phyloP scores from a whole-genome alignment of 2,329 filamentous ascomycete species.

The Verticillium isaacii region DNA sequence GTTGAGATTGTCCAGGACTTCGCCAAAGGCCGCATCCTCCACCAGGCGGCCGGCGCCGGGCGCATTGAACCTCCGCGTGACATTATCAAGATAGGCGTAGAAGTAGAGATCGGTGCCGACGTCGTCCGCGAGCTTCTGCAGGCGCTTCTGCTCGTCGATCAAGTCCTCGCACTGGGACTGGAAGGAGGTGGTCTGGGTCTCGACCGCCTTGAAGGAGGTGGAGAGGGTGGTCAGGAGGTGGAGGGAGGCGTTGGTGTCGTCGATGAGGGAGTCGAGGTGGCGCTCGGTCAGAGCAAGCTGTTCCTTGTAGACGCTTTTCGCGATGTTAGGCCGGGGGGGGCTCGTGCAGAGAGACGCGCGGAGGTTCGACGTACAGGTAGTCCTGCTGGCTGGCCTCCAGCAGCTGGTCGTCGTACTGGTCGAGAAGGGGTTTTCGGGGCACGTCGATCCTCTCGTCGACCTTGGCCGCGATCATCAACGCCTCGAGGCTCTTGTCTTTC shows the following conservation, averaged over 20 bases:
- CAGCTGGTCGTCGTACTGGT: constrained; percentile 63
- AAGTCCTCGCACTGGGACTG: constrained; percentile 88
- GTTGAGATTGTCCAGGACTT: constrained; percentile 84
- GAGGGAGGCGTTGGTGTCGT: constrained; percentile 72
- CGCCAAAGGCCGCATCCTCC: constrained; percentile 76
- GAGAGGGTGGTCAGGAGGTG: constrained; percentile 73
- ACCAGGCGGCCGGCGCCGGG: constrained; percentile 85
- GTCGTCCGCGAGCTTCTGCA: constrained; percentile 75
- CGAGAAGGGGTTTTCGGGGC: constrained; percentile 26
- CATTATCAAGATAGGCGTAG: constrained; percentile 88
- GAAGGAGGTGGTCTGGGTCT: constrained; percentile 88
- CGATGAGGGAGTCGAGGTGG: constrained; percentile 74
- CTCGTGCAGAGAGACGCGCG: not conserved
- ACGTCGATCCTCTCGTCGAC: constrained; percentile 15
- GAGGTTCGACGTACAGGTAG: constrained; percentile 59
- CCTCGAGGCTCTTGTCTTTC: constrained; percentile 44
- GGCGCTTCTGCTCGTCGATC: constrained; percentile 72
- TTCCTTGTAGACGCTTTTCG: constrained; percentile 65
- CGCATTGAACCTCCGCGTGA: constrained; percentile 84
- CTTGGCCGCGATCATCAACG: constrained; percentile 31
- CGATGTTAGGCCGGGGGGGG: not conserved
- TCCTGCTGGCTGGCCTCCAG: constrained; percentile 79
- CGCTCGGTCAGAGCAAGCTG: constrained; percentile 76
- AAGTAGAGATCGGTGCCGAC: constrained; percentile 89
- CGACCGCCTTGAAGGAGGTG: constrained; percentile 81